phyloP scores from a whole-genome alignment of 2,329 filamentous ascomycete species.

The Aspergillus aculeatinus region DNA sequence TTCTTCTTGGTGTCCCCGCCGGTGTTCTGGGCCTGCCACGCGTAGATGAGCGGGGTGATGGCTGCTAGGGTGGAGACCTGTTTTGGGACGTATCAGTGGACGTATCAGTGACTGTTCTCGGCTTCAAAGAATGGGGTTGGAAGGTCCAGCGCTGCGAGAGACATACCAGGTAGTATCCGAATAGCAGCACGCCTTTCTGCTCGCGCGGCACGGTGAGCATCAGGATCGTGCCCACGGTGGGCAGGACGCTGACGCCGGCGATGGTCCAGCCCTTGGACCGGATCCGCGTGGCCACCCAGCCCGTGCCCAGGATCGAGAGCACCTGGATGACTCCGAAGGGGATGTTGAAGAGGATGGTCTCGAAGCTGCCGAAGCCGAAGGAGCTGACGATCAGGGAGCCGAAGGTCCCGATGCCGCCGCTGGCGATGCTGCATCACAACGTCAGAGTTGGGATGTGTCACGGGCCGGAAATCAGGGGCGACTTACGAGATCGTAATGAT shows the following conservation, averaged over 20 bases:
- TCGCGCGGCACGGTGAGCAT: slow-evolving; percentile 50
- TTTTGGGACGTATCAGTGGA: no score
- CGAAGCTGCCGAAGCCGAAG: slow-evolving; percentile 43
- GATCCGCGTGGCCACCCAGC: slow-evolving; percentile 44
- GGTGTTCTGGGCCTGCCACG: slow-evolving; percentile 40
- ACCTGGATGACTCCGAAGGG: slow-evolving; percentile 43
- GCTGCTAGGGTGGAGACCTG: slow-evolving; percentile 33
- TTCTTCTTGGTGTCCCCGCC: slow-evolving; percentile 40
- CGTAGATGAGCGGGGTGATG: slow-evolving; percentile 38
- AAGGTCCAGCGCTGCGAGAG: no score
- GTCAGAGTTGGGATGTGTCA: no score
- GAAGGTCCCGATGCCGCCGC: slow-evolving; percentile 41
- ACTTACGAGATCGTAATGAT: slow-evolving; percentile 26
- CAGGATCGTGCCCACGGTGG: slow-evolving; percentile 46
- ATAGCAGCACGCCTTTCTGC: slow-evolving; percentile 51
- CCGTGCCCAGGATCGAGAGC: slow-evolving; percentile 32
- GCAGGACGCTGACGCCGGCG: slow-evolving; percentile 38
- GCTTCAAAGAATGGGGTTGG: not conserved
- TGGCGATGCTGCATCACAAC: slow-evolving; percentile 31
- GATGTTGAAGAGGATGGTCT: slow-evolving; percentile 45
- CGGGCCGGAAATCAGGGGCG: not conserved
- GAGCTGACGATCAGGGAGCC: slow-evolving; percentile 44
- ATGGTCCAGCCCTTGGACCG: slow-evolving; percentile 49
- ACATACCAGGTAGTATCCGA: slow-evolving; percentile 53
- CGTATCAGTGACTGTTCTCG: not conserved